Conservation (phyloP, 176 grass and related monocot species). For the Bothriochloa decipiens region DNA sequence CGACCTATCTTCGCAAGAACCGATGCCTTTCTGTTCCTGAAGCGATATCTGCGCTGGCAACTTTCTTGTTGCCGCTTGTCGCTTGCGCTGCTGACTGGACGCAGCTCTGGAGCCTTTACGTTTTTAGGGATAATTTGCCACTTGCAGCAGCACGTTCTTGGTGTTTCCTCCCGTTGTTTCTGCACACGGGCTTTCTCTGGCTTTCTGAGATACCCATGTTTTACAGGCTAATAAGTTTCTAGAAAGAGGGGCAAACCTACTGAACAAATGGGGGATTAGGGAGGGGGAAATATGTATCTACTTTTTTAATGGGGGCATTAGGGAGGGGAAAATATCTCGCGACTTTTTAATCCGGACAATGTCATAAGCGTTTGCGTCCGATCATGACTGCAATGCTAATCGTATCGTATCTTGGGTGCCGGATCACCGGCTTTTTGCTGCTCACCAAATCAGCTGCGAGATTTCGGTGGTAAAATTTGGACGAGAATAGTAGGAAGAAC, state of each 20-base stretch:
- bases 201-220: slow-evolving; percentile 23
- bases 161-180: slow-evolving; percentile 34
- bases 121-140: slow-evolving; percentile 20
- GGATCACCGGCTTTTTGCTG: slow-evolving; percentile 1
- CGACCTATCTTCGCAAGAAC: neutral
- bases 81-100: slow-evolving; percentile 24
- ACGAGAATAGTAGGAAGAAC: neutral
- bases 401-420: slow-evolving; percentile 12
- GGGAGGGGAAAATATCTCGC: neutral
- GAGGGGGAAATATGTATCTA: too few species aligned
- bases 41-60: neutral
- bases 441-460: slow-evolving; percentile 31
- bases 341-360: slow-evolving; percentile 16
- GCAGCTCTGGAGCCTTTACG: neutral
- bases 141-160: slow-evolving; percentile 31
- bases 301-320: neutral
- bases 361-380: slow-evolving; percentile 22
- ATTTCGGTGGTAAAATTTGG: slow-evolving; percentile 4
- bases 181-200: slow-evolving; percentile 18
- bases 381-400: neutral
- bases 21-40: slow-evolving; percentile 9
- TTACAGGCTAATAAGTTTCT: slow-evolving; percentile 31
- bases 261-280: neutral
- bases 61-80: slow-evolving; percentile 40
- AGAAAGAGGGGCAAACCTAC: neutral